Evolutionary conservation across 345 rosid genomes (phyloP), one percentile per base, ranked within the genome.

Genomic region (Populus alba): DNA sequence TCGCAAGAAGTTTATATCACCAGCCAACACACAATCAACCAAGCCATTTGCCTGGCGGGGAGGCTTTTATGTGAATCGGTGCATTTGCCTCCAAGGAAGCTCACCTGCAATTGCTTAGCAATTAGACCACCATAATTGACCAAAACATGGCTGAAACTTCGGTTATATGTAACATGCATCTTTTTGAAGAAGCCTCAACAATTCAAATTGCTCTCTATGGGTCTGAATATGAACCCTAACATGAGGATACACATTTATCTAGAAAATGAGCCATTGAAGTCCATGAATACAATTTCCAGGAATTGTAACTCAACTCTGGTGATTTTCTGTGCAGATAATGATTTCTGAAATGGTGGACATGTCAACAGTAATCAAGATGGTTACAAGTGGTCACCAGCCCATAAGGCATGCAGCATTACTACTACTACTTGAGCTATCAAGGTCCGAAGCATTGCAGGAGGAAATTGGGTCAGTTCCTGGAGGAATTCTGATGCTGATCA

Each of bases 401-500:
- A 75, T 86, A 70, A 88, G 82, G 72, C 87, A 89, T 80, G 89
- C 87, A 47, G 75, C 97, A 1, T 66, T 91, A 85, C 87, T 75
- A 31, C 55, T 93, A 71, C 78, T 93, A 86, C 91, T 82, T 78
- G 97, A 93, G 87, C 91, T 95, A 73, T 92, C 98, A 6, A 85
- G 77, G 76, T 87, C 89, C 35, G 81, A 47, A 74, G 77, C 79
- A 73, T 73, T 90, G 38, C 81, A 89, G 78, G 78, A 88, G 77
- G 90, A 84, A 72, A 86, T 93, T 37, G 94, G 98, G 61, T 86
- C 82, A 37, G 81, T 82, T 62, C 83, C 89, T 12, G 97, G 97
- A 71, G 92, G 90, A 37, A 88, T 95, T 79, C 45, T 95, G 89
- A 87, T 93, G 88, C 87, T 95, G 83, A 86, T 95, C 83, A 91